phyloP scores from a whole-genome alignment of 306 rosid species.

The Quercus ilex region DNA sequence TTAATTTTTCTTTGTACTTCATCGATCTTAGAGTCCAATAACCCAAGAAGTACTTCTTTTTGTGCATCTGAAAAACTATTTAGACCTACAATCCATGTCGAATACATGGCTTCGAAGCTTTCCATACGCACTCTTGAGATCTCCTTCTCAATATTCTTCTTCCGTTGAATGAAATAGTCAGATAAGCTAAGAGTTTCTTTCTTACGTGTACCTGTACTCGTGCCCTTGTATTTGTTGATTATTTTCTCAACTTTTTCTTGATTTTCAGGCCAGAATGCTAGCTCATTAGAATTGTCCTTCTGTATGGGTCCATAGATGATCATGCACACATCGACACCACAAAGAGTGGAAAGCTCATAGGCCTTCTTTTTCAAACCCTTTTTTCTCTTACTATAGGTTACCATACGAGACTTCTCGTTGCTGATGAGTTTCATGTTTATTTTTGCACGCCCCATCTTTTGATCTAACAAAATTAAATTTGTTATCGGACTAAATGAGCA shows the following conservation, averaged over 20 bases:
- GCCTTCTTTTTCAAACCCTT: constrained; percentile 7
- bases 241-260: neutral
- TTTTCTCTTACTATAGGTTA: neutral
- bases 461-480: neutral
- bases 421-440: neutral
- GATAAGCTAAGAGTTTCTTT: neutral
- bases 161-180: constrained; percentile 3
- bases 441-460: constrained; percentile 22
- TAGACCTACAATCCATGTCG: constrained; percentile 8
- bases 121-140: neutral
- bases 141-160: constrained; percentile 1
- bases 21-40: constrained; percentile 10
- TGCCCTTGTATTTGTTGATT: neutral
- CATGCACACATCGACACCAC: constrained; percentile 3
- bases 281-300: neutral
- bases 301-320: neutral
- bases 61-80: neutral
- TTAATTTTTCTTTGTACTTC: neutral
- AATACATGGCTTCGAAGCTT: neutral
- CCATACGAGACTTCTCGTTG: neutral
- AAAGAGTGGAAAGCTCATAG: neutral
- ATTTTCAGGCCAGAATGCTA: constrained; percentile 10
- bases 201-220: neutral
- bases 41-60: neutral
- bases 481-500: too few species aligned